A percentile compares a stretch with the other conserved stretches of the same genome.
phyloP scores from a whole-genome alignment of 805 yeast species.

The Yarrowia divulgata region DNA sequence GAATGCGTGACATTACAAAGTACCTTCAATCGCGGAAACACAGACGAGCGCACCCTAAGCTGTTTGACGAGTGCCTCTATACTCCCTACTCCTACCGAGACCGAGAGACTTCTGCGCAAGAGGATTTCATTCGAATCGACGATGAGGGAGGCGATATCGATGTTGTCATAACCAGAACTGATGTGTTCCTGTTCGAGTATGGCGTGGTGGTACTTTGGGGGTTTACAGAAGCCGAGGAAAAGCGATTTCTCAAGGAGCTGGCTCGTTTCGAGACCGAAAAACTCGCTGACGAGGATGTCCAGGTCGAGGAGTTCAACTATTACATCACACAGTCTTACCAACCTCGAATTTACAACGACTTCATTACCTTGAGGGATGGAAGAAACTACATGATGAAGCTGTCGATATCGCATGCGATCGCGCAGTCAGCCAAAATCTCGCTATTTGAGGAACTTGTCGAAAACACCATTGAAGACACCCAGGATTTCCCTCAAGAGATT shows the following conservation, averaged over 20 bases:
- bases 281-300: constrained; percentile 88
- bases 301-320: constrained; percentile 92
- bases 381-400: constrained; percentile 88
- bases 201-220: constrained; percentile 99
- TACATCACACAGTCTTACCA: constrained; percentile 93
- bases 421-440: constrained; percentile 95
- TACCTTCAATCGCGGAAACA: constrained; percentile 80
- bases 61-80: constrained; percentile 93
- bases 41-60: constrained; percentile 72
- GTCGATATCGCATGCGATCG: constrained; percentile 92
- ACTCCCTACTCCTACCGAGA: constrained; percentile 73
- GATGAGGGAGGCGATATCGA: constrained; percentile 97
- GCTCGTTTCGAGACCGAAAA: constrained; percentile 92
- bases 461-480: constrained; percentile 96
- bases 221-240: constrained; percentile 82
- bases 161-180: constrained; percentile 70
- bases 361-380: constrained; percentile 90
- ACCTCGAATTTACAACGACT: constrained; percentile 95
- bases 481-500: constrained; percentile 94
- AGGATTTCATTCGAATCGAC: constrained; percentile 65
- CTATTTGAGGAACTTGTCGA: constrained; percentile 95
- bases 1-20: constrained; percentile 82
- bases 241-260: constrained; percentile 77
- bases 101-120: constrained; percentile 43
- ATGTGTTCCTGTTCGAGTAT: constrained; percentile 88